A percentile compares a stretch with the other conserved stretches of the same genome.
phyloP scores from a whole-genome alignment of 495 filamentous ascomycete species.

The Tuber borchii region DNA sequence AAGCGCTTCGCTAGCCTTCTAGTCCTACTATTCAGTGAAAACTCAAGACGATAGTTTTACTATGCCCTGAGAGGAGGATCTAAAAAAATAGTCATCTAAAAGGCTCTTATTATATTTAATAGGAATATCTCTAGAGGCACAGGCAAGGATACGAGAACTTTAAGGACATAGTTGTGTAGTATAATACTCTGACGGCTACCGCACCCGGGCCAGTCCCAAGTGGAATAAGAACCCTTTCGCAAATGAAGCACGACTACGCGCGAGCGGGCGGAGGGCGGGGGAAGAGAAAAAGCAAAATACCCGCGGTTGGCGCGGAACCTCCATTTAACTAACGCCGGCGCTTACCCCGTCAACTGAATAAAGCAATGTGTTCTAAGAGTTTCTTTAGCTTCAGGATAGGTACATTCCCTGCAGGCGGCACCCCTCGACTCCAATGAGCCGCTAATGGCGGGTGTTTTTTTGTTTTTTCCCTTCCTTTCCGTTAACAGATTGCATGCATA shows the following conservation, averaged over 20 bases:
- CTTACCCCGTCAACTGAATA: not conserved
- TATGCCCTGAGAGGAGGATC: not conserved
- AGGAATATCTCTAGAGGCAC: not conserved
- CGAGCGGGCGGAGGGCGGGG: no score
- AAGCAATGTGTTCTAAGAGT: not conserved
- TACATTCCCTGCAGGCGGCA: not conserved
- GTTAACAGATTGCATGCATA: not conserved
- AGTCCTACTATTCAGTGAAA: not conserved
- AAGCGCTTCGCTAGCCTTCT: not conserved
- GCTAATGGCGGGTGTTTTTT: not conserved
- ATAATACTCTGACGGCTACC: not conserved
- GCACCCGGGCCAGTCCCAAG: not conserved
- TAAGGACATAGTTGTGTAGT: not conserved
- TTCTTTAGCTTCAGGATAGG: not conserved
- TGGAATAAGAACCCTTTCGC: not conserved
- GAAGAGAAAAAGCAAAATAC: not conserved
- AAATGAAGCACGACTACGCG: not conserved
- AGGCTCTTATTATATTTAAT: not conserved
- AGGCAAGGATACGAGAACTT: not conserved
- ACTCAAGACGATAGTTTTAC: not conserved
- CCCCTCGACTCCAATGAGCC: not conserved
- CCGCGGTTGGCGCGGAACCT: conserved; percentile 1
- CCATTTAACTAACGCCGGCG: not conserved
- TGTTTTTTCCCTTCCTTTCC: not conserved
- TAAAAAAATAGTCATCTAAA: not conserved